Base-by-base conservation (phyloP, 768 basidiomycete species). In the Serendipita sp. region DNA sequence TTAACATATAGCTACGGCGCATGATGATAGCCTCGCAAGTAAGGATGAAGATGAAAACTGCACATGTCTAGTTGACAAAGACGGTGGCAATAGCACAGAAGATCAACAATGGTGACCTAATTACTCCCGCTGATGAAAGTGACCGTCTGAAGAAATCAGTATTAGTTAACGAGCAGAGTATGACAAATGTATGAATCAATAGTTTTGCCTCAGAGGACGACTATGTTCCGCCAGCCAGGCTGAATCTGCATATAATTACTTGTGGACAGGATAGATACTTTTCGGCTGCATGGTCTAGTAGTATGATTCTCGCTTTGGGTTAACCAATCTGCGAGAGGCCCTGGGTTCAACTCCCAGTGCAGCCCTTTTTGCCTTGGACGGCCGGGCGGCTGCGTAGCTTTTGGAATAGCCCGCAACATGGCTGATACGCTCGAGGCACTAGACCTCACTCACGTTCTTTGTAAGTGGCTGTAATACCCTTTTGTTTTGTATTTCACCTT, bases 401-500 rank as follows among this genome's bases (percentile, higher is more conserved):
- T 46, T 46, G 45, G 45, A 46, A 1, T 18, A 1, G 45, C 45
- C 11, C 18, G 18, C 48, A 1, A 8, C 30, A 23, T 35, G 16
- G 18, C 28, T 18, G 35, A 30, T 11, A 34, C 56, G 28, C 74
- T 74, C 56, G 73, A 80, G 2, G 78, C 85, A 44, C 71, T 87
- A 44, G 84, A 85, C 68, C 76, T 86, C 18, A 86, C 85, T 1
- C 83, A 86, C 71, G 83, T 86, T 65, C 72, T 85, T 38, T 86
- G 85, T 86, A 67, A 68, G 81, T 68, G 35, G 18, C 2, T 2
- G 41, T 47, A 13, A 18, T 36, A 48, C n/a, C 4, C 45, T 28
- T 15, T 63, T 2, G 13, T 15, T 34, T 11, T 28, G 52, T 1
- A 15, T 16, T 30, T 47, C 32, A 44, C 38, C 68, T 65, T 65